A percentile compares a stretch with the other conserved stretches of the same genome.
These are phyloP conservation scores for Pleurozium schreberi DNA, from an alignment of 225 moss, liverwort and hornwort species.

Conservation along the genomic window DNA sequence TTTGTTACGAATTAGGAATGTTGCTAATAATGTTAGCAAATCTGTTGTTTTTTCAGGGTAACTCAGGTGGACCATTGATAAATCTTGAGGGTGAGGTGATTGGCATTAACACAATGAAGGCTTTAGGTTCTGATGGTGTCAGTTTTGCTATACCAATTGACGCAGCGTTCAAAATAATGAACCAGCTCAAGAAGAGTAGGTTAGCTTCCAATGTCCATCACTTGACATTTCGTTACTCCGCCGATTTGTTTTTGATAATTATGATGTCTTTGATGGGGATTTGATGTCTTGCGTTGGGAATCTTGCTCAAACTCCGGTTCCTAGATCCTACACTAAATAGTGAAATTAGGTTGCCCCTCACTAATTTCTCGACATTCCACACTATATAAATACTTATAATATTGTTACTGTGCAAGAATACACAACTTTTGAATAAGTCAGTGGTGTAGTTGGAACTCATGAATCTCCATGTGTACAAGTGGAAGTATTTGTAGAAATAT, in stretches of 20 bases:
- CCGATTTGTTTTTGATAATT: background rate
- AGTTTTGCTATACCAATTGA: constrained; percentile 98
- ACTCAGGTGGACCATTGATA: constrained; percentile 81
- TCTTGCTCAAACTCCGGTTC: too few relatives aligned
- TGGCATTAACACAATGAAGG: constrained; percentile 94
- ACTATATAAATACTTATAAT: too few relatives aligned
- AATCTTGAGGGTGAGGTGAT: constrained; percentile 96
- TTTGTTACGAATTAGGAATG: background rate
- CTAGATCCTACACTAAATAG: too few relatives aligned
- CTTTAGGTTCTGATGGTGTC: constrained; percentile 72
- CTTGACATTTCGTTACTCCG: background rate
- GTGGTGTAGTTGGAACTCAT: too few relatives aligned
- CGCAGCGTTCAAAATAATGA: constrained; percentile 62
- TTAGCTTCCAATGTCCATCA: background rate
- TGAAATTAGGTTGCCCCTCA: too few relatives aligned
- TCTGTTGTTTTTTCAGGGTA: constrained; percentile 38
- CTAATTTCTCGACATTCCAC: too few relatives aligned
- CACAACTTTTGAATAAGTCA: too few relatives aligned
- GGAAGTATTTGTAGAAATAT: too few relatives aligned
- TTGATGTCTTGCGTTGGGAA: too few relatives aligned
- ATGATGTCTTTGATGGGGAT: background rate
- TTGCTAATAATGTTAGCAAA: background rate
- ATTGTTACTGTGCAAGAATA: too few relatives aligned
- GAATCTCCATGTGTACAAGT: too few relatives aligned
- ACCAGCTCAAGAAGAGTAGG: constrained; percentile 50